Evolutionary conservation across 1,284 basidiomycete species (phyloP).

Genomic region (Lignosus rhinocerotis): DNA sequence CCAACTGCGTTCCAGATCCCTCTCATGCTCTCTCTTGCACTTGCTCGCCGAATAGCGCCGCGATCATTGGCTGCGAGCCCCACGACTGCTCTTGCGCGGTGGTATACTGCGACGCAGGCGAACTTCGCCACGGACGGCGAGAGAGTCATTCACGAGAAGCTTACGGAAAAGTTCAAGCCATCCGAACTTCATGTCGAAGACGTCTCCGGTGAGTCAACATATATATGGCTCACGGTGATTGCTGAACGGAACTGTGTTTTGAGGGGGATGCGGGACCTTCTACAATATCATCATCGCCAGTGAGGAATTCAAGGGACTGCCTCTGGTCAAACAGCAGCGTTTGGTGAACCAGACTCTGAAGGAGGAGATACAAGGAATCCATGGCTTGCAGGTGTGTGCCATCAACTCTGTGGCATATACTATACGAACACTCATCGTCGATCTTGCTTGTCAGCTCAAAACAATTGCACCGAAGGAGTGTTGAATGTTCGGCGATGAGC

Average conservation of each 20-base stretch:
- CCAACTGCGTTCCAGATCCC: conserved; percentile 17
- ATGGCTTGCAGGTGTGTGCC: conserved; percentile 85
- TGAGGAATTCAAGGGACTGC: conserved; percentile 80
- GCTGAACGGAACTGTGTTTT: neutral
- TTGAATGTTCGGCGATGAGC: neutral
- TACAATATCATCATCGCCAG: conserved; percentile 93
- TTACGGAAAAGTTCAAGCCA: conserved; percentile 74
- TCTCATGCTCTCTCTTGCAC: conserved; percentile 31
- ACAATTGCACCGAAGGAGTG: conserved; percentile 19
- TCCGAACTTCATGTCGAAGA: conserved; percentile 83
- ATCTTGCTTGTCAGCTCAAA: conserved; percentile 9
- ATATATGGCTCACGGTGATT: neutral
- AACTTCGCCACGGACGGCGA: conserved; percentile 58
- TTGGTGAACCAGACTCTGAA: conserved; percentile 89
- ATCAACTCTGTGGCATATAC: neutral
- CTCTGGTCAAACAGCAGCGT: conserved; percentile 92
- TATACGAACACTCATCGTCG: neutral
- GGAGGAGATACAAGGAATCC: conserved; percentile 88
- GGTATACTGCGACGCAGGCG: conserved; percentile 15
- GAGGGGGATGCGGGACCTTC: conserved; percentile 95
- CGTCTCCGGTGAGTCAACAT: conserved; percentile 69
- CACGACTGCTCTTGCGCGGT: conserved; percentile 7
- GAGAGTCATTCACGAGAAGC: conserved; percentile 68
- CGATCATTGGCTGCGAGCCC: conserved; percentile 14
- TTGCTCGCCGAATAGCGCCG: conserved; percentile 30